Percentiles rank a stretch among this genome's conserved stretches.
Evolutionary conservation across 495 filamentous ascomycete species (phyloP).

Genomic region (Hypoxylon fragiforme): DNA sequence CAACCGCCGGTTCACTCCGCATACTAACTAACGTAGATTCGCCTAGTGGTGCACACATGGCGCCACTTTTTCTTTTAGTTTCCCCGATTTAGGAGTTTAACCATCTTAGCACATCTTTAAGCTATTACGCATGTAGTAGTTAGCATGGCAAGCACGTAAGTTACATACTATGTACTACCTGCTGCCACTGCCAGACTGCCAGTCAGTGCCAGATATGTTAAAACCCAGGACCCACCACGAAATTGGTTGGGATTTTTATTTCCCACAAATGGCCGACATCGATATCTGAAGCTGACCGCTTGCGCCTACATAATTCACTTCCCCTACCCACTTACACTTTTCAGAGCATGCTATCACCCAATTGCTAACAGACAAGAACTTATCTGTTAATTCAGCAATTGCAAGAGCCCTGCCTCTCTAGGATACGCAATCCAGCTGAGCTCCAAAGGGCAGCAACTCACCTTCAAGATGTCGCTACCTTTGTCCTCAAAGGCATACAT

Average conservation of each 20-base stretch:
- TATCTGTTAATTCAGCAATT: constrained; percentile 4
- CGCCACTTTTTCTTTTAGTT: constrained; percentile 18
- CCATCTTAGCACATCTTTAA: background rate
- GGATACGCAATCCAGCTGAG: constrained; percentile 11
- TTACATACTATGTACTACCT: too few species aligned
- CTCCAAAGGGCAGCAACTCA: background rate
- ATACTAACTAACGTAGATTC: background rate
- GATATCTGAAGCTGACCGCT: constrained; percentile 7
- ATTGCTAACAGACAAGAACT: constrained; percentile 10
- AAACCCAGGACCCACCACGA: background rate
- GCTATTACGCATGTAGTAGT: too few species aligned
- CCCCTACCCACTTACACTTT: background rate
- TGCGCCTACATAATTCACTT: background rate
- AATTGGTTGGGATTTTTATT: constrained; percentile 4
- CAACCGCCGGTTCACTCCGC: constrained; percentile 23
- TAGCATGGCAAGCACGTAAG: too few species aligned
- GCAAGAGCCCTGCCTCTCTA: constrained; percentile 1
- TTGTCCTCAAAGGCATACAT: constrained; percentile 51
- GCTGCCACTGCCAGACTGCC: background rate
- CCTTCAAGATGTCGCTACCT: constrained; percentile 26
- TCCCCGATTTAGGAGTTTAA: constrained; percentile 26
- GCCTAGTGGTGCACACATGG: constrained; percentile 8
- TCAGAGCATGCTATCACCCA: constrained; percentile 11
- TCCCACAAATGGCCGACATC: constrained; percentile 1
- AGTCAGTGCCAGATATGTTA: background rate